Percentiles rank a stretch among this genome's conserved stretches.
Evolutionary conservation across 2,329 filamentous ascomycete genomes (phyloP).

Genomic region (Fusarium veterinarium): DNA sequence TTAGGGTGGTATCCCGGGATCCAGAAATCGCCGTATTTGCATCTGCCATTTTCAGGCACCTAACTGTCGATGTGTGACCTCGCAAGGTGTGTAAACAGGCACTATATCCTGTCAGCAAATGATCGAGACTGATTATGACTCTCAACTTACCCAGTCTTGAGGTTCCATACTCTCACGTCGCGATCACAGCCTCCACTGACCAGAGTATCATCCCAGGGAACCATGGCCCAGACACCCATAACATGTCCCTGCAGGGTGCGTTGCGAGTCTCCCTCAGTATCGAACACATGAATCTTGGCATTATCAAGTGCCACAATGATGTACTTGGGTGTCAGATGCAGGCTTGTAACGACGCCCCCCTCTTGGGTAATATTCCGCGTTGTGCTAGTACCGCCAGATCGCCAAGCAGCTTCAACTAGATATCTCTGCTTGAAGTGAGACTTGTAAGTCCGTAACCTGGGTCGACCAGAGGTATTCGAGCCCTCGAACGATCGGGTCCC

Average conservation of each 20-base stretch:
- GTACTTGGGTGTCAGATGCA: conserved; percentile 94
- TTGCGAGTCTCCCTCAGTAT: conserved; percentile 87
- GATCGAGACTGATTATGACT: not conserved
- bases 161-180: conserved; percentile 96
- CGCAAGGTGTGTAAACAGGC: conserved; percentile 84
- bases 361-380: conserved; percentile 93
- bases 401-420: conserved; percentile 96
- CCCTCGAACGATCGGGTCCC: conserved; percentile 68
- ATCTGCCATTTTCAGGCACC: conserved; percentile 98
- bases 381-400: conserved; percentile 86
- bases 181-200: conserved; percentile 97
- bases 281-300: conserved; percentile 97
- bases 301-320: conserved; percentile 98
- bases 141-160: conserved; percentile 82
- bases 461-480: conserved; percentile 45
- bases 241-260: conserved; percentile 94
- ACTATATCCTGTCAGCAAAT: conserved; percentile 56
- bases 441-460: conserved; percentile 85
- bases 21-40: conserved; percentile 94
- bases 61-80: conserved; percentile 95
- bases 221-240: conserved; percentile 99
- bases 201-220: conserved; percentile 94
- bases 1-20: conserved; percentile 91
- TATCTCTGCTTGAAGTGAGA: conserved; percentile 98
- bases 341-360: conserved; percentile 93